Percentiles rank a stretch among this genome's conserved stretches.
These are phyloP conservation scores for Peronospora destructor DNA, from an alignment of 352 stramenopile species.

Conservation along the genomic window DNA sequence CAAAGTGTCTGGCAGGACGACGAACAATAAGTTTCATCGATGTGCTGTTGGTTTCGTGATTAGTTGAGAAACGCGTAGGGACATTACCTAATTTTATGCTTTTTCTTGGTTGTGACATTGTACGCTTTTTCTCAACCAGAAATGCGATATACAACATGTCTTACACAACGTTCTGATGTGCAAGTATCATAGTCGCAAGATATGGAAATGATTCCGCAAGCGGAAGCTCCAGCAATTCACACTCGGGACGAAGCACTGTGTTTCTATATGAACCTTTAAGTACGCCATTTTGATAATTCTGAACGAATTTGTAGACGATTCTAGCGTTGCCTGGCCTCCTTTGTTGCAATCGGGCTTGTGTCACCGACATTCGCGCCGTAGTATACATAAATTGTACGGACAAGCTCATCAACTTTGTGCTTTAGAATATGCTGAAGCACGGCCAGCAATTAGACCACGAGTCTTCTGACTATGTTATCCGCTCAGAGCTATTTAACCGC, in stretches of 20 bases:
- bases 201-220: neutral
- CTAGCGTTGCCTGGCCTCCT: conserved; percentile 33
- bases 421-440: too few relatives aligned
- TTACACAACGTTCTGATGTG: conserved; percentile 5
- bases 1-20: neutral
- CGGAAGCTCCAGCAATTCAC: neutral
- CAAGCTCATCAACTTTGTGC: too few relatives aligned
- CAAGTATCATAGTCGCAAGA: conserved; percentile 9
- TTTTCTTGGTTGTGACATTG: too few relatives aligned
- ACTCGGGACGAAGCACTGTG: neutral
- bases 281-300: conserved; percentile 31
- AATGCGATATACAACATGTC: neutral
- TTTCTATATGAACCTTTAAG: neutral
- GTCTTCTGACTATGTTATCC: too few relatives aligned
- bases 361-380: conserved; percentile 53
- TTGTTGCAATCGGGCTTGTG: conserved; percentile 52
- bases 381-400: conserved; percentile 19
- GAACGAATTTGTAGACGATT: conserved; percentile 30
- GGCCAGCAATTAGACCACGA: too few relatives aligned
- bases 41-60: conserved; percentile 3
- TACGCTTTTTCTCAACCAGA: neutral
- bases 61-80: neutral
- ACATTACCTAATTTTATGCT: neutral
- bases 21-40: conserved; percentile 9
- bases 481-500: too few relatives aligned